Conservation (phyloP, 116 monocot species). For the Posidonia oceanica region DNA sequence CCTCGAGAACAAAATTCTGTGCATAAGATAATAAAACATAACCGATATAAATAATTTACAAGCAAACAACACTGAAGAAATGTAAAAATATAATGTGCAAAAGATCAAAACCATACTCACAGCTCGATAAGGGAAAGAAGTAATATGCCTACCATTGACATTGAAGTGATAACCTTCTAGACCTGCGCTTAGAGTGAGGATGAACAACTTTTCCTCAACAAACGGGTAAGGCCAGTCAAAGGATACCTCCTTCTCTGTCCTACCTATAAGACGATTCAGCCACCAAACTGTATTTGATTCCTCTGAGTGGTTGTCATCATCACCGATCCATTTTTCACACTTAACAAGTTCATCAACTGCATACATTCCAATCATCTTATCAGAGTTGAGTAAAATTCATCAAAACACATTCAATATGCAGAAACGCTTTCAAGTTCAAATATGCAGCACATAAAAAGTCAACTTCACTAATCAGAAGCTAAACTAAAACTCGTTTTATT, state of each 20-base stretch:
- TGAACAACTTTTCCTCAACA: conserved; percentile 43
- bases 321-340: conserved; percentile 79
- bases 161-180: conserved; percentile 74
- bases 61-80: not conserved
- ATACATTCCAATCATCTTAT: conserved; percentile 53
- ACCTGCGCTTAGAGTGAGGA: conserved; percentile 61
- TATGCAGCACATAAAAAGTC: no score
- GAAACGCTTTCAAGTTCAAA: conserved; percentile 6
- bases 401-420: not conserved
- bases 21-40: not conserved
- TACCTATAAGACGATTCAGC: conserved; percentile 61
- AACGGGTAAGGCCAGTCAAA: conserved; percentile 78
- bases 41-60: not conserved
- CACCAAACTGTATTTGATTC: conserved; percentile 57
- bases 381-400: no score
- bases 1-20: conserved; percentile 19
- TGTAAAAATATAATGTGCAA: not conserved
- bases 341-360: conserved; percentile 71
- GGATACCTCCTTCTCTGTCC: conserved; percentile 46
- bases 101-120: conserved; percentile 23
- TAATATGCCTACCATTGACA: conserved; percentile 61
- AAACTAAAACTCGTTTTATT: no score
- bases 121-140: conserved; percentile 75
- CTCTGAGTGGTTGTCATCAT: conserved; percentile 37
- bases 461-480: no score